phyloP scores from a whole-genome alignment of 2,329 filamentous ascomycete genomes.

The Fusarium liriodendri region DNA sequence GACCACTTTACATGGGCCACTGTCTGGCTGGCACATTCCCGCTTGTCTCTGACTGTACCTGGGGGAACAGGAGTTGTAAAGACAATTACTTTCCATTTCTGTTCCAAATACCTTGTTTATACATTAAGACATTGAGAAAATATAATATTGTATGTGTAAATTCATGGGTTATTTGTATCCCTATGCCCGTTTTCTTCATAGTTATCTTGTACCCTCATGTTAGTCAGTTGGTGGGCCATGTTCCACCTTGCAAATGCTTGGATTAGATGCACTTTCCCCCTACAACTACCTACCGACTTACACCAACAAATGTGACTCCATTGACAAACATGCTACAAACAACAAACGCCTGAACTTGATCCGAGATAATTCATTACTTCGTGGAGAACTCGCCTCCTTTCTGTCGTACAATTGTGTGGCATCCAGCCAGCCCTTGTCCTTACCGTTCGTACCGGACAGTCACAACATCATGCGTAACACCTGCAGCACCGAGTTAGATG shows the following conservation, averaged over 20 bases:
- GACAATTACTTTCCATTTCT: background rate
- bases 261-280: background rate
- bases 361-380: background rate
- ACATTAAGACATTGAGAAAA: background rate
- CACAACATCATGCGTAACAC: slow-evolving; percentile 52
- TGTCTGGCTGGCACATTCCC: background rate
- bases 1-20: background rate
- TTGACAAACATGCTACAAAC: background rate
- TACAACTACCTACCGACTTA: background rate
- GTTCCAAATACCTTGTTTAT: background rate
- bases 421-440: background rate
- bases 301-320: background rate
- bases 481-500: slow-evolving; percentile 38
- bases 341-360: background rate
- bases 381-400: background rate
- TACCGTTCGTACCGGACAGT: slow-evolving; percentile 49
- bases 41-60: background rate
- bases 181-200: background rate
- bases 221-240: background rate
- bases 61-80: background rate
- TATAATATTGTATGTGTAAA: background rate
- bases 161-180: background rate
- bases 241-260: background rate
- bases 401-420: slow-evolving; percentile 6
- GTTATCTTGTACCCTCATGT: background rate